phyloP scores from a whole-genome alignment of 768 basidiomycete genomes.

The Austroboletus eburneus region DNA sequence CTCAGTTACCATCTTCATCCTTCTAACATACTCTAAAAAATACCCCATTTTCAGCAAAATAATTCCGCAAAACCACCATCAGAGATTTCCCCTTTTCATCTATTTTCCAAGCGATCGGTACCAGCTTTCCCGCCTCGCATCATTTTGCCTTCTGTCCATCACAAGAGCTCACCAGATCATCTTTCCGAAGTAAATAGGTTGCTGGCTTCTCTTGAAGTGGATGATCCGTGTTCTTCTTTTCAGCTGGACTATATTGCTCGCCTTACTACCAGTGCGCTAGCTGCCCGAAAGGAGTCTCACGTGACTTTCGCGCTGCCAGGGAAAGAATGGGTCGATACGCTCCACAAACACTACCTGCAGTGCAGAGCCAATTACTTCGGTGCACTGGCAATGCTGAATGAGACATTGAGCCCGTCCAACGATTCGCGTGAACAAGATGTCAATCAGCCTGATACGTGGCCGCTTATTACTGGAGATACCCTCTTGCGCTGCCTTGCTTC shows the following conservation, averaged over 20 bases:
- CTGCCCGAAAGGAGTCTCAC: background rate
- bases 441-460: slow-evolving; percentile 27
- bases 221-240: background rate
- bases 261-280: background rate
- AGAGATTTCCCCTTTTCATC: too few relatives aligned
- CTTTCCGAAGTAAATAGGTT: too few relatives aligned
- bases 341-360: background rate
- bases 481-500: too few relatives aligned
- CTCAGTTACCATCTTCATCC: too few relatives aligned
- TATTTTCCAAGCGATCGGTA: background rate
- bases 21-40: too few relatives aligned
- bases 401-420: slow-evolving; percentile 8
- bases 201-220: too few relatives aligned
- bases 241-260: too few relatives aligned
- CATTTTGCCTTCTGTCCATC: too few relatives aligned
- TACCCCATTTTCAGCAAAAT: too few relatives aligned
- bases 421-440: slow-evolving; percentile 5
- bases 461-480: too few relatives aligned
- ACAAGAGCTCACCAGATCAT: background rate
- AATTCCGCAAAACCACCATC: too few relatives aligned
- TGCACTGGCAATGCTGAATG: background rate
- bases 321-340: background rate
- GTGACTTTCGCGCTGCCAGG: background rate
- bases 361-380: background rate
- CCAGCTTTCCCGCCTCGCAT: background rate